Evolutionary conservation across 2,329 filamentous ascomycete species (phyloP).

Genomic region (Fusarium sp.): DNA sequence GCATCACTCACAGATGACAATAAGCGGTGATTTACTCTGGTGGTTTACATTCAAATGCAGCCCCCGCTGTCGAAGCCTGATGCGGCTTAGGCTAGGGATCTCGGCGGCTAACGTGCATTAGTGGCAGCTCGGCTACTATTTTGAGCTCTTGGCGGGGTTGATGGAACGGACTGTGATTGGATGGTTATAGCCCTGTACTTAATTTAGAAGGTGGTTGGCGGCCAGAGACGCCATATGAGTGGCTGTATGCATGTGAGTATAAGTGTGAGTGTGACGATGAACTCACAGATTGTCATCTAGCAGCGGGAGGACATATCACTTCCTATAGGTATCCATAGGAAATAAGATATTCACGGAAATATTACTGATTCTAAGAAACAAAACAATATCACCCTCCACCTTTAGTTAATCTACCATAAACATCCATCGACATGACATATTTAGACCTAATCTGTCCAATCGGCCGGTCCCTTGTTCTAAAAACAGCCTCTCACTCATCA

Average conservation of each 20-base stretch:
- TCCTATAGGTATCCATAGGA: too few species aligned
- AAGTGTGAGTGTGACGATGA: slow-evolving; percentile 23
- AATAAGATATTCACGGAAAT: too few species aligned
- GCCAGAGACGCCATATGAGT: slow-evolving; percentile 21
- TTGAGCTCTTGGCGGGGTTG: slow-evolving; percentile 22
- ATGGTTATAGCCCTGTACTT: slow-evolving; percentile 3
- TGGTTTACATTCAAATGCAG: slow-evolving; percentile 2
- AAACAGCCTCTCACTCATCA: slow-evolving; percentile 4
- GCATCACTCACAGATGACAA: slow-evolving; percentile 3
- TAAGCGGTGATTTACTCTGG: slow-evolving; percentile 15
- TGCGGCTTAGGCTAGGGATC: not conserved
- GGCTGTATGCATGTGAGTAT: slow-evolving; percentile 28
- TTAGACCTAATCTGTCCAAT: not conserved
- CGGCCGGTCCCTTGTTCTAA: slow-evolving; percentile 15
- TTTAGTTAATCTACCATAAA: not conserved
- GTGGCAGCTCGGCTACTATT: slow-evolving; percentile 34
- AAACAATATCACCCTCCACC: not conserved
- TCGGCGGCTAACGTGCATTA: slow-evolving; percentile 45
- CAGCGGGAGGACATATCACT: slow-evolving; percentile 6
- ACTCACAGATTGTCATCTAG: slow-evolving; percentile 25
- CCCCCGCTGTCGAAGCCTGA: not conserved
- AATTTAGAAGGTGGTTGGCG: slow-evolving; percentile 33
- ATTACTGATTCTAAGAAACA: not conserved
- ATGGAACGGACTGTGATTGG: slow-evolving; percentile 24
- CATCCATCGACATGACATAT: not conserved